Conservation (phyloP, 306 rosid genomes). For the Begonia peltatifolia region DNA sequence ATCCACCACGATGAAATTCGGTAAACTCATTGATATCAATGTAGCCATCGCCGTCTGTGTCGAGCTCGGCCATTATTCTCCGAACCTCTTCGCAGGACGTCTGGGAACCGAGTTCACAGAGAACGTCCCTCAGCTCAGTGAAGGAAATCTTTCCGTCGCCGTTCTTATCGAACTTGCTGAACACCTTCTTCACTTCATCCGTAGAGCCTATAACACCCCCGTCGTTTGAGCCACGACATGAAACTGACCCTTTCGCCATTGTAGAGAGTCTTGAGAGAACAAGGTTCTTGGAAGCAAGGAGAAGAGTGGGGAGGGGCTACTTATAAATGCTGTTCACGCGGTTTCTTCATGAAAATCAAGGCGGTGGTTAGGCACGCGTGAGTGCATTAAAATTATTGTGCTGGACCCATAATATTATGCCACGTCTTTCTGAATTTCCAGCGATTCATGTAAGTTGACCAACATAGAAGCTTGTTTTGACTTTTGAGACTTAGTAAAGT, state of each 20-base stretch:
- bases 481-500: no score
- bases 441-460: no score
- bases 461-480: no score
- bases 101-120: slow-evolving; percentile 39
- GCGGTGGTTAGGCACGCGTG: slow-evolving; percentile 5
- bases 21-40: slow-evolving; percentile 67
- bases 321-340: slow-evolving; percentile 20
- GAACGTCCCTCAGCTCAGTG: slow-evolving; percentile 46
- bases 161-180: slow-evolving; percentile 82
- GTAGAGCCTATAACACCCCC: slow-evolving; percentile 11
- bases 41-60: slow-evolving; percentile 76
- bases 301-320: background rate
- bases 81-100: slow-evolving; percentile 41
- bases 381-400: background rate
- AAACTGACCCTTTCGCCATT: slow-evolving; percentile 3
- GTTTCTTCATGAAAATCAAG: slow-evolving; percentile 13
- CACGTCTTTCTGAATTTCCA: no score
- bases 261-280: background rate
- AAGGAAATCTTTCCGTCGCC: slow-evolving; percentile 79
- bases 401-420: no score
- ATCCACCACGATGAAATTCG: slow-evolving; percentile 30
- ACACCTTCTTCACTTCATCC: slow-evolving; percentile 53
- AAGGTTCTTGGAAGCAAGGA: background rate
- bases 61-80: slow-evolving; percentile 66
- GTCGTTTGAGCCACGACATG: background rate